Percentiles rank a stretch among this genome's conserved stretches.
These are phyloP conservation scores for Arthrobotrys sinensis DNA, from an alignment of 2,329 filamentous ascomycete genomes.

Conservation along the genomic window DNA sequence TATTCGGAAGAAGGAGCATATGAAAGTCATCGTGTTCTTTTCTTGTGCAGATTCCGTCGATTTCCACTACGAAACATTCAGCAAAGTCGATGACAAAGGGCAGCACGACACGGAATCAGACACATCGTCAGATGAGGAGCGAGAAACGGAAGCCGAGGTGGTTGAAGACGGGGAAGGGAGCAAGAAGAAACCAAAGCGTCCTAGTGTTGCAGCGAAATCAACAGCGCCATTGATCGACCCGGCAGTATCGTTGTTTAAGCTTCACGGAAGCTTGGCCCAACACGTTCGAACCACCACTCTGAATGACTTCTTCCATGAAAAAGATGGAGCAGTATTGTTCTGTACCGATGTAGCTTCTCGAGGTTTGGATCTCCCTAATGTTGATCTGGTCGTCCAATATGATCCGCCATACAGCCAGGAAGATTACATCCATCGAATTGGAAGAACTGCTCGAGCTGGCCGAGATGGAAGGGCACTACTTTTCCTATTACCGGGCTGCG, in stretches of 20 bases:
- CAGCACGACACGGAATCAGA: slow-evolving; percentile 65
- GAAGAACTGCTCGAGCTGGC: slow-evolving; percentile 93
- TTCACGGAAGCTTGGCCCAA: slow-evolving; percentile 93
- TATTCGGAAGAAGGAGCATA: slow-evolving; percentile 87
- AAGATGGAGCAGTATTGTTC: slow-evolving; percentile 84
- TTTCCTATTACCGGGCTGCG: slow-evolving; percentile 89
- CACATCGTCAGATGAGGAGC: slow-evolving; percentile 62
- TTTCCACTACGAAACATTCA: slow-evolving; percentile 92
- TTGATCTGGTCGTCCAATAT: slow-evolving; percentile 95
- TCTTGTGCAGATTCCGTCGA: slow-evolving; percentile 97
- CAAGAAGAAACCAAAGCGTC: slow-evolving; percentile 63
- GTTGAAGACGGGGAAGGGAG: slow-evolving; percentile 51
- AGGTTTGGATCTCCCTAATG: slow-evolving; percentile 93
- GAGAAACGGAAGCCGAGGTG: slow-evolving; percentile 63
- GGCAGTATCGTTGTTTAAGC: slow-evolving; percentile 81
- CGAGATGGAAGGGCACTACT: slow-evolving; percentile 87
- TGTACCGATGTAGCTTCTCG: slow-evolving; percentile 97
- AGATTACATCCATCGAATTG: slow-evolving; percentile 94
- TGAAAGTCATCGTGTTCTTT: slow-evolving; percentile 97
- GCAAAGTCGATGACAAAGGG: neutral
- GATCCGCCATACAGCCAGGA: slow-evolving; percentile 94
- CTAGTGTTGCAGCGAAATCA: slow-evolving; percentile 30
- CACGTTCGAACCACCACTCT: slow-evolving; percentile 89
- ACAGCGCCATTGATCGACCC: slow-evolving; percentile 80
- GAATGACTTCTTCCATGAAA: slow-evolving; percentile 81